These are phyloP conservation scores for Hylodesmum podocarpum DNA, from an alignment of 306 rosid species.

Conservation along the genomic window DNA sequence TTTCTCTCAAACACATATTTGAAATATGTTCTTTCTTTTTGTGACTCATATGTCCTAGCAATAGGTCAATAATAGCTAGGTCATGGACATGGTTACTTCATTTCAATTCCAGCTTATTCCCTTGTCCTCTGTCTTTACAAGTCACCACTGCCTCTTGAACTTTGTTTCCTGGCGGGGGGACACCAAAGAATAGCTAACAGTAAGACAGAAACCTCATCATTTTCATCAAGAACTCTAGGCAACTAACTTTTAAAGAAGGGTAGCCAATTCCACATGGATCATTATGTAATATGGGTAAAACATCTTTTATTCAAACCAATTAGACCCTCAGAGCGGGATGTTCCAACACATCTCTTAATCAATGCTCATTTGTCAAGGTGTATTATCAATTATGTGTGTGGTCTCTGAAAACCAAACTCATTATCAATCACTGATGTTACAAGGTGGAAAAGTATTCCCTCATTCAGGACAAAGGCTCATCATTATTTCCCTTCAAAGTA, in stretches of 20 bases:
- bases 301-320: constrained; percentile 29
- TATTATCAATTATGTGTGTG: neutral
- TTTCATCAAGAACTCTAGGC: constrained; percentile 32
- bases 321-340: neutral
- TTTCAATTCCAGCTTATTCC: constrained; percentile 7
- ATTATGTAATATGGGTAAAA: constrained; percentile 19
- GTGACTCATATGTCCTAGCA: constrained; percentile 4
- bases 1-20: neutral
- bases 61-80: neutral
- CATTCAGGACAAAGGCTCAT: constrained; percentile 26
- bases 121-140: constrained; percentile 6
- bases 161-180: constrained; percentile 33
- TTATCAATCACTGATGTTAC: constrained; percentile 22
- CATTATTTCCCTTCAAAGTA: constrained; percentile 24
- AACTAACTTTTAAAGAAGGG: constrained; percentile 33
- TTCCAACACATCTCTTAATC: constrained; percentile 11
- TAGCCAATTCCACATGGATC: constrained; percentile 16
- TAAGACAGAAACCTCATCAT: constrained; percentile 37
- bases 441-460: constrained; percentile 17
- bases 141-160: neutral
- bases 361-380: constrained; percentile 21
- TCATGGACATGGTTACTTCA: neutral
- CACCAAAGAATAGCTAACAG: constrained; percentile 24
- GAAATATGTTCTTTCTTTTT: neutral
- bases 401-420: constrained; percentile 30